phyloP scores from a whole-genome alignment of 1,139 yeast species.

The Candida mesenterica region DNA sequence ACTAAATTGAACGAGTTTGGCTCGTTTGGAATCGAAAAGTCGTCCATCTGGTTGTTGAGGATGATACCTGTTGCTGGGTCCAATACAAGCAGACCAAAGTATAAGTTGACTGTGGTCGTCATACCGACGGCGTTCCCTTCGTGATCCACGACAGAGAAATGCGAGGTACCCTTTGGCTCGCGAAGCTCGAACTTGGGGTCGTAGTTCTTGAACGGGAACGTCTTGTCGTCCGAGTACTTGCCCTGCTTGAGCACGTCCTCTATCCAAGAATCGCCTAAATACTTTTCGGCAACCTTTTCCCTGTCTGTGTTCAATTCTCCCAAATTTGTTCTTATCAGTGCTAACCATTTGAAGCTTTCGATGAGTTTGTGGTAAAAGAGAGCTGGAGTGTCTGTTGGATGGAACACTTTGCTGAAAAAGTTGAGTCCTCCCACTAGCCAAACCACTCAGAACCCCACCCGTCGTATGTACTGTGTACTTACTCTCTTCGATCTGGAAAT shows the following conservation, averaged over 20 bases:
- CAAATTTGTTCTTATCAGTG: constrained; percentile 74
- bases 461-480: constrained; percentile 59
- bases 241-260: constrained; percentile 44
- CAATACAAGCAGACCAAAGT: constrained; percentile 79
- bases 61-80: constrained; percentile 82
- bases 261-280: constrained; percentile 52
- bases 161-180: constrained; percentile 87
- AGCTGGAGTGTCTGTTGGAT: constrained; percentile 35
- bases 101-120: constrained; percentile 87
- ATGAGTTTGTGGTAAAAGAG: constrained; percentile 64
- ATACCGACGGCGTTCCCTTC: constrained; percentile 74
- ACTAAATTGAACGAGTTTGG: constrained; percentile 76
- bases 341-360: constrained; percentile 93
- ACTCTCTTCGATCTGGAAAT: constrained; percentile 34
- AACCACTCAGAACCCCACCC: constrained; percentile 81
- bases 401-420: constrained; percentile 33
- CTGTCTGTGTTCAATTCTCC: constrained; percentile 55
- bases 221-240: constrained; percentile 47
- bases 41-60: constrained; percentile 93
- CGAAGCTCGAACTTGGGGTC: constrained; percentile 72
- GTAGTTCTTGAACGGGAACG: constrained; percentile 70
- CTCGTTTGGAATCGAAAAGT: constrained; percentile 72
- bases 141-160: constrained; percentile 72
- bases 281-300: constrained; percentile 29
- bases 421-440: constrained; percentile 75